These are phyloP conservation scores for Zygosaccharomyces bisporus DNA, from an alignment of 805 yeast species.

Conservation along the genomic window DNA sequence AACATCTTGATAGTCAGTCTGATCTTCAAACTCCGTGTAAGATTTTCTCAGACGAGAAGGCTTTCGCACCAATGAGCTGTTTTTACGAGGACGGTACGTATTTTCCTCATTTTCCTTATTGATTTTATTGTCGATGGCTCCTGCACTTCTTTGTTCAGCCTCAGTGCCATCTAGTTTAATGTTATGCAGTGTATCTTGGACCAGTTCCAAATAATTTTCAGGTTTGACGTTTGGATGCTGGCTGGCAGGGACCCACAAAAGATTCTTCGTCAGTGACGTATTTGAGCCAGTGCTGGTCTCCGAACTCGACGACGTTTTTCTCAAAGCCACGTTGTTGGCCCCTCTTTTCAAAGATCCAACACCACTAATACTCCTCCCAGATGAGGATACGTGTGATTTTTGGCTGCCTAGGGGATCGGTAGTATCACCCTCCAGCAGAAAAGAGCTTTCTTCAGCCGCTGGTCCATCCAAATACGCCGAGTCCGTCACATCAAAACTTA, in stretches of 20 bases:
- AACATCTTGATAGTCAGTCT: slow-evolving; percentile 31
- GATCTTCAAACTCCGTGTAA: slow-evolving; percentile 31
- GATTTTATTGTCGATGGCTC: slow-evolving; percentile 5
- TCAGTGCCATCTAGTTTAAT: slow-evolving; percentile 25
- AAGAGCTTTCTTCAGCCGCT: slow-evolving; percentile 4
- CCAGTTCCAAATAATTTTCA: slow-evolving; percentile 69
- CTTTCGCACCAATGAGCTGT: slow-evolving; percentile 31
- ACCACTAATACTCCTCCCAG: slow-evolving; percentile 25
- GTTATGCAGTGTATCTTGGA: slow-evolving; percentile 43
- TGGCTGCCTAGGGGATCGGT: slow-evolving; percentile 1
- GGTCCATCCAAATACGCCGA: slow-evolving; percentile 27
- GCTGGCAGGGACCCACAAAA: slow-evolving; percentile 94
- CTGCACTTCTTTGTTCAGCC: slow-evolving; percentile 16
- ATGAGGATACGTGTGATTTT: slow-evolving; percentile 6
- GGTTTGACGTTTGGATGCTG: slow-evolving; percentile 95
- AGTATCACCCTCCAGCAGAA: not conserved
- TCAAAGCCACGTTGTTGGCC: slow-evolving; percentile 11
- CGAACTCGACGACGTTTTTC: slow-evolving; percentile 9
- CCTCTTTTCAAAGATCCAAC: slow-evolving; percentile 26
- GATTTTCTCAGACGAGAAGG: slow-evolving; percentile 36
- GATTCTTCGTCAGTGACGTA: slow-evolving; percentile 39
- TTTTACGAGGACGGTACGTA: slow-evolving; percentile 29
- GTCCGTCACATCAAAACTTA: slow-evolving; percentile 30
- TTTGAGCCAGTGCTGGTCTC: slow-evolving; percentile 6
- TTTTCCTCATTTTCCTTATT: slow-evolving; percentile 22